phyloP scores from a whole-genome alignment of 108 stramenopile species.

The Cyclotella atomus region DNA sequence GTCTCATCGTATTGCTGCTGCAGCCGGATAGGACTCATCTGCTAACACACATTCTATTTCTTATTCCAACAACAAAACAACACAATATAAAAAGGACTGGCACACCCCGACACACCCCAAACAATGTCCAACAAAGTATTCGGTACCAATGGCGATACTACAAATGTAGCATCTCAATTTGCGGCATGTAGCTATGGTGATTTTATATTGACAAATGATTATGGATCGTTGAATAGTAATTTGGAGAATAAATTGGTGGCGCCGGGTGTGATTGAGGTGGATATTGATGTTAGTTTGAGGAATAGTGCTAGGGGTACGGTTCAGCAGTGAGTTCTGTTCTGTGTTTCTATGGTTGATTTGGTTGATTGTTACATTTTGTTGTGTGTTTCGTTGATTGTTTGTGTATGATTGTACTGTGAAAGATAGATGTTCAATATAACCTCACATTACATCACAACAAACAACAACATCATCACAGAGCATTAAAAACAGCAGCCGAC shows the following conservation, averaged over 20 bases:
- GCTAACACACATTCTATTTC: too few relatives aligned
- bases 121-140: slow-evolving; percentile 12
- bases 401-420: too few relatives aligned
- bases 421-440: too few relatives aligned
- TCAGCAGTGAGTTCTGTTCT: background rate
- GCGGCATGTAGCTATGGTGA: slow-evolving; percentile 43
- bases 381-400: too few relatives aligned
- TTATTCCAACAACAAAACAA: too few relatives aligned
- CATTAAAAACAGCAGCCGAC: slow-evolving; percentile 13
- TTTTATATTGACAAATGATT: slow-evolving; percentile 33
- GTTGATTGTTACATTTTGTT: background rate
- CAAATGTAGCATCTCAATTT: slow-evolving; percentile 22
- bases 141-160: slow-evolving; percentile 40
- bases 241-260: slow-evolving; percentile 8
- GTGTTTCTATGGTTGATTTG: background rate
- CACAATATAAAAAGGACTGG: background rate
- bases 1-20: too few relatives aligned
- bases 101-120: background rate
- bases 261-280: slow-evolving; percentile 43
- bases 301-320: slow-evolving; percentile 13
- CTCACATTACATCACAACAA: too few relatives aligned
- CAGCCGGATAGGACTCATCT: too few relatives aligned
- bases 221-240: slow-evolving; percentile 1
- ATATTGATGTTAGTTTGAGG: slow-evolving; percentile 10
- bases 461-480: too few relatives aligned